Evolutionary conservation across 495 filamentous ascomycete genomes (phyloP).

Genomic region (Aspergillus sclerotioniger): DNA sequence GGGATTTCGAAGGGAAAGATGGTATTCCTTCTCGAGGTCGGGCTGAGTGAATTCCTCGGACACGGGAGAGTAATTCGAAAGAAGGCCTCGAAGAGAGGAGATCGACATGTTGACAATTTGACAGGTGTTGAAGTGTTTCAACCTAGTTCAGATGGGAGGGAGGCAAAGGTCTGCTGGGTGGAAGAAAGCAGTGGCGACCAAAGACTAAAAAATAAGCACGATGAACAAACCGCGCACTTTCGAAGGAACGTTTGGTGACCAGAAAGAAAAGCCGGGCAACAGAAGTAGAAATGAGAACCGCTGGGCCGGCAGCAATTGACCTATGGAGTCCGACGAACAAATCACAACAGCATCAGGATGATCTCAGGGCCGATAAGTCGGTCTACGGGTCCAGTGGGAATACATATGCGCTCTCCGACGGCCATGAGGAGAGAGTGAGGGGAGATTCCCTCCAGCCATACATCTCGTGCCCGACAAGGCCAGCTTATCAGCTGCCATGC

Average conservation of each 20-base stretch:
- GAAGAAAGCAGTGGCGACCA: neutral
- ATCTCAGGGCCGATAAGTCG: neutral
- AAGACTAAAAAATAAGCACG: neutral
- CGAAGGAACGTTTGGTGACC: neutral
- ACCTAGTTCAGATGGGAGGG: neutral
- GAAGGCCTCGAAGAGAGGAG: conserved; percentile 34
- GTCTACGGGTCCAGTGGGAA: neutral
- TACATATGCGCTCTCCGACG: neutral
- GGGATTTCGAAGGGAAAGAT: conserved; percentile 21
- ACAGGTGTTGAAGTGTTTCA: neutral
- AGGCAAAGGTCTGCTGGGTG: neutral
- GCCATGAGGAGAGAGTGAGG: neutral
- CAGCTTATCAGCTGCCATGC: conserved; percentile 18
- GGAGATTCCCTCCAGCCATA: conserved; percentile 1
- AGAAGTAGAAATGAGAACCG: neutral
- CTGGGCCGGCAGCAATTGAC: neutral
- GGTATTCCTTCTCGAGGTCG: conserved; percentile 38
- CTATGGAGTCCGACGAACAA: neutral
- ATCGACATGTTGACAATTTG: conserved; percentile 38
- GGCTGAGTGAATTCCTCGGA: conserved; percentile 28
- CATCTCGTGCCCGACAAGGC: neutral
- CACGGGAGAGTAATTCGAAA: conserved; percentile 39
- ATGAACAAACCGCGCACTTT: neutral
- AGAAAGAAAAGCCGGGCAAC: neutral
- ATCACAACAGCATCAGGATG: neutral